Evolutionary conservation across 768 basidiomycete species (phyloP).

Genomic region (Rhodotorula toruloides): DNA sequence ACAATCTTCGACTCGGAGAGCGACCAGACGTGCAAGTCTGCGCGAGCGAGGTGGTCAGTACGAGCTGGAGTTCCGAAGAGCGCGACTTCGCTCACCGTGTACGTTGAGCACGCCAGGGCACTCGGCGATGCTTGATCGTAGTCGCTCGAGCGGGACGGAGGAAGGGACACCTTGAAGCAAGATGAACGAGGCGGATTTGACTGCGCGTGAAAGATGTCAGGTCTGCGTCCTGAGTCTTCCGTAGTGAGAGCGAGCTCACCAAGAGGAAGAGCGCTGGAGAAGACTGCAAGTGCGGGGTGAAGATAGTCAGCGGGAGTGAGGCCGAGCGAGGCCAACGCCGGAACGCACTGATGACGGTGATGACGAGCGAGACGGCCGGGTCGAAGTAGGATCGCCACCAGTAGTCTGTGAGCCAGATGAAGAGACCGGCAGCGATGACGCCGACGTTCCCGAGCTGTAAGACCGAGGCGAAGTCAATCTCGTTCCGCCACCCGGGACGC

Average conservation of each 20-base stretch:
- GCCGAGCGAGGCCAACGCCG: not conserved
- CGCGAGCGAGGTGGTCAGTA: not conserved
- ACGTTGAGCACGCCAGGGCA: constrained; percentile 82
- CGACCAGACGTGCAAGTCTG: constrained; percentile 93
- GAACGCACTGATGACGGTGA: constrained; percentile 68
- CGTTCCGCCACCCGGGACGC: too few relatives aligned
- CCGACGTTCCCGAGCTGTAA: constrained; percentile 83
- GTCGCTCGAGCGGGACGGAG: constrained; percentile 80
- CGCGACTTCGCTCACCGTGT: constrained; percentile 50
- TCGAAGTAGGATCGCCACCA: constrained; percentile 85
- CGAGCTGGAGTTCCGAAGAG: too few relatives aligned
- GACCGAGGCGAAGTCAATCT: not conserved
- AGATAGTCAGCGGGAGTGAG: not conserved
- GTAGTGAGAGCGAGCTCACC: too few relatives aligned
- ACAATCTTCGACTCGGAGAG: constrained; percentile 91
- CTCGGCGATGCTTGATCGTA: constrained; percentile 69
- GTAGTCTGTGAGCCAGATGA: constrained; percentile 87
- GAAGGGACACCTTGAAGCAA: constrained; percentile 89
- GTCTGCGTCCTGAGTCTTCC: too few relatives aligned
- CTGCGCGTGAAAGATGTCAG: constrained; percentile 25
- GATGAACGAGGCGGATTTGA: constrained; percentile 84
- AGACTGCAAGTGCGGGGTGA: constrained; percentile 50
- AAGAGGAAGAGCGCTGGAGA: constrained; percentile 87
- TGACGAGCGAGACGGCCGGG: constrained; percentile 84
- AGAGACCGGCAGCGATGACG: constrained; percentile 86